These are phyloP conservation scores for Dalbergia oliveri DNA, from an alignment of 306 rosid species.

Conservation along the genomic window DNA sequence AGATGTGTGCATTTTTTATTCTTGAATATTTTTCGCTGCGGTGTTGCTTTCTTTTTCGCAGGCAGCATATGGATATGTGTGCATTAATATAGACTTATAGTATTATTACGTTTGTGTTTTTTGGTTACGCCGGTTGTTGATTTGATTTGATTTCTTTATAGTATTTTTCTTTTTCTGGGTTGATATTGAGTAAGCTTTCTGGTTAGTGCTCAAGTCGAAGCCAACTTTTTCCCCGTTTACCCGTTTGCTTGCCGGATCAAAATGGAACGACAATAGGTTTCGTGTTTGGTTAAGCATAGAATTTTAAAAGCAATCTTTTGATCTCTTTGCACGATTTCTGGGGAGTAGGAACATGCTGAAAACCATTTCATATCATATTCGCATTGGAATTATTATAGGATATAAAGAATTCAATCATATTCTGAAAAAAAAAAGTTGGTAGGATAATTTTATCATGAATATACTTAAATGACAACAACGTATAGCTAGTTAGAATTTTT, in stretches of 20 bases:
- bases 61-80: conserved; percentile 56
- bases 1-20: background rate
- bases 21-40: conserved; percentile 4
- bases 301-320: conserved; percentile 40
- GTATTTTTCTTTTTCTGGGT: conserved; percentile 50
- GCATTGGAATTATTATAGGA: too few species aligned
- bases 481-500: too few species aligned
- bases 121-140: conserved; percentile 28
- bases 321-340: conserved; percentile 52
- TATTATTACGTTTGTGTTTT: background rate
- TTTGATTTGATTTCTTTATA: conserved; percentile 41
- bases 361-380: background rate
- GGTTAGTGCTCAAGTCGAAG: conserved; percentile 81
- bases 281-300: conserved; percentile 75
- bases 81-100: background rate
- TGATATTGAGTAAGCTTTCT: conserved; percentile 56
- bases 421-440: too few species aligned
- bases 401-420: too few species aligned
- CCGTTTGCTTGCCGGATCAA: conserved; percentile 82
- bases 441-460: too few species aligned
- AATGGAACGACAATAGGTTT: conserved; percentile 62
- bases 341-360: conserved; percentile 28
- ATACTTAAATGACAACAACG: too few species aligned
- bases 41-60: conserved; percentile 42
- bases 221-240: conserved; percentile 68